A percentile compares a stretch with the other conserved stretches of the same genome.
phyloP scores from a whole-genome alignment of 2,329 filamentous ascomycete genomes.

The Aspergillus uvarum region DNA sequence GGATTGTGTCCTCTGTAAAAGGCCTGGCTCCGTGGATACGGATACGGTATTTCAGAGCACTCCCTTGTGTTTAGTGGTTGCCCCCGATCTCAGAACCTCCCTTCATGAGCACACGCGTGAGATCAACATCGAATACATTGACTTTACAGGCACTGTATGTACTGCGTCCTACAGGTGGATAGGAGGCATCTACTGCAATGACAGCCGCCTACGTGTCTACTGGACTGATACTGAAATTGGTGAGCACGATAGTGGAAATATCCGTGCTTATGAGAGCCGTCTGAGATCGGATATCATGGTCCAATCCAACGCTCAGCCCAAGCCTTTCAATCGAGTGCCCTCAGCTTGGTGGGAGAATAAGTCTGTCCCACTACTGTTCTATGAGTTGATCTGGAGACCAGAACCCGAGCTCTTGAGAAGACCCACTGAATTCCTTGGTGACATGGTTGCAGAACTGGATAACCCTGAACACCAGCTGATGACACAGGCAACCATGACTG shows the following conservation, averaged over 20 bases:
- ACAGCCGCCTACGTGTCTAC: constrained; percentile 27
- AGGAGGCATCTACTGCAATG: constrained; percentile 36
- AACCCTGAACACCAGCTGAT: background rate
- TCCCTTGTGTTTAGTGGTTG: constrained; percentile 34
- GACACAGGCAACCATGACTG: too few species aligned
- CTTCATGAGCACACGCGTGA: constrained; percentile 28
- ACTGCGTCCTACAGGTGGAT: constrained; percentile 38
- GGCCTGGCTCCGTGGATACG: background rate
- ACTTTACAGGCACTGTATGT: constrained; percentile 14
- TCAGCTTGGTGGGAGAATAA: constrained; percentile 23
- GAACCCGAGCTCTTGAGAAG: constrained; percentile 15
- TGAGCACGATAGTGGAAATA: constrained; percentile 20
- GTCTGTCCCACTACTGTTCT: constrained; percentile 32
- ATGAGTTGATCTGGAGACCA: constrained; percentile 35
- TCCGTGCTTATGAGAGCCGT: constrained; percentile 35
- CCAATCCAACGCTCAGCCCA: constrained; percentile 21
- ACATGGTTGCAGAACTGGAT: constrained; percentile 10
- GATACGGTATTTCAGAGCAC: constrained; percentile 21
- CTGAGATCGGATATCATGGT: constrained; percentile 28
- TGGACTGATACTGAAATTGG: constrained; percentile 34
- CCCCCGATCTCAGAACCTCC: constrained; percentile 10
- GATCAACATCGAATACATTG: constrained; percentile 26
- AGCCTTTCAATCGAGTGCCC: constrained; percentile 26
- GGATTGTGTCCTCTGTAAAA: constrained; percentile 13
- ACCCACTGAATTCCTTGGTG: constrained; percentile 14